phyloP scores from a whole-genome alignment of 2,329 filamentous ascomycete genomes.

The Aspergillus neoniger region DNA sequence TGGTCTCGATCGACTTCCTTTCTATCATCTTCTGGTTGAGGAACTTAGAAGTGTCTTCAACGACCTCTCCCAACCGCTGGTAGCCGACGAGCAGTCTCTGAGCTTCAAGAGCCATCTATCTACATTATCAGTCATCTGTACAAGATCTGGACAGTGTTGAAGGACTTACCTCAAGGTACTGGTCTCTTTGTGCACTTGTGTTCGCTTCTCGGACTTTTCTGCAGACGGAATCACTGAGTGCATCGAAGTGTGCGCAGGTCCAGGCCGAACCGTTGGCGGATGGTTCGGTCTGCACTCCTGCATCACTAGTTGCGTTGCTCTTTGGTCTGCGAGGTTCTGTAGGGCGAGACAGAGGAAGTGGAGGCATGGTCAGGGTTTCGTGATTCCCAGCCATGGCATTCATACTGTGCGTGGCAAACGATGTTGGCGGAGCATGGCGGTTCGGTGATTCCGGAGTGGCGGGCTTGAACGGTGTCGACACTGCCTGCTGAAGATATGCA shows the following conservation, averaged over 20 bases:
- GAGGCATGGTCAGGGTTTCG: background rate
- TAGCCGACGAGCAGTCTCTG: constrained; percentile 22
- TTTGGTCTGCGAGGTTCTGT: background rate
- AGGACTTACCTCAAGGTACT: constrained; percentile 21
- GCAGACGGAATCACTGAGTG: background rate
- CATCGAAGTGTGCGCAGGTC: background rate
- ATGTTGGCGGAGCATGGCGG: constrained; percentile 10
- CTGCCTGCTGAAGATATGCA: constrained; percentile 22
- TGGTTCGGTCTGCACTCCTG: background rate
- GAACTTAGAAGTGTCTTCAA: background rate
- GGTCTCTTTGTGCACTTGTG: constrained; percentile 15
- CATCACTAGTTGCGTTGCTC: background rate
- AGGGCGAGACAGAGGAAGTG: background rate
- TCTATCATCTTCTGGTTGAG: constrained; percentile 7
- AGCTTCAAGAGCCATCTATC: constrained; percentile 18
- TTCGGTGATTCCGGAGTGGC: background rate
- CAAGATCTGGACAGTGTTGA: background rate
- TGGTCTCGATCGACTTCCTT: constrained; percentile 15
- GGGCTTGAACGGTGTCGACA: constrained; percentile 21
- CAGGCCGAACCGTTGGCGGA: background rate
- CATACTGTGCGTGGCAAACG: constrained; percentile 19
- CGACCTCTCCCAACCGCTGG: background rate
- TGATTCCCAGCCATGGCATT: background rate
- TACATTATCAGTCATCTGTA: background rate
- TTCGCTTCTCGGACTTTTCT: constrained; percentile 11